A percentile compares a stretch with the other conserved stretches of the same genome.
Conservation (phyloP, 768 basidiomycete genomes). For the Amanita rimosa region DNA sequence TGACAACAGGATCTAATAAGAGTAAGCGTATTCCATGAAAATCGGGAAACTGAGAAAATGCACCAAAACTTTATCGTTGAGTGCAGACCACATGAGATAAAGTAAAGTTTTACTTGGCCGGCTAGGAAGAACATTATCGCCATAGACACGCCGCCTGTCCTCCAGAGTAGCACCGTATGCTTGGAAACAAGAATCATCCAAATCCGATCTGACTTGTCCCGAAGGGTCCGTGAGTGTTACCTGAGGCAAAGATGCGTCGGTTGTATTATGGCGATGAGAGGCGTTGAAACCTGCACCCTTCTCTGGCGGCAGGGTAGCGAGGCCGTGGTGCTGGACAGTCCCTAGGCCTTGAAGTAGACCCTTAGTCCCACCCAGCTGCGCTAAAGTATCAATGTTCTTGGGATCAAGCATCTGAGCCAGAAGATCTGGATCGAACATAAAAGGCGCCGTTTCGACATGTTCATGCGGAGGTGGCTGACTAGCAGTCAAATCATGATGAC, state of each 20-base stretch:
- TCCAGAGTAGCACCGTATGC: constrained; percentile 38
- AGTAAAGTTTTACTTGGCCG: constrained; percentile 62
- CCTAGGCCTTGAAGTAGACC: constrained; percentile 67
- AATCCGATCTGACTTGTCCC: constrained; percentile 12
- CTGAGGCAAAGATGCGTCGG: constrained; percentile 15
- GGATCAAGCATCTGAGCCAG: constrained; percentile 88
- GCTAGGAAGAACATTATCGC: constrained; percentile 62
- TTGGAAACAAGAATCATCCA: constrained; percentile 10
- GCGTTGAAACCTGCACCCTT: constrained; percentile 10
- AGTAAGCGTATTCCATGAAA: not conserved
- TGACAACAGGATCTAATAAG: constrained; percentile 66
- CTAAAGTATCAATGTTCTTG: constrained; percentile 61
- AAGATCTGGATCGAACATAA: constrained; percentile 57
- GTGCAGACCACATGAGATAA: constrained; percentile 72
- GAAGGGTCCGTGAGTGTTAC: constrained; percentile 30
- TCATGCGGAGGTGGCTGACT: constrained; percentile 24
- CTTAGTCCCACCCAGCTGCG: constrained; percentile 56
- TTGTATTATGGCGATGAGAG: constrained; percentile 16
- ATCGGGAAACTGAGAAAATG: constrained; percentile 16
- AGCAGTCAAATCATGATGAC: constrained; percentile 14
- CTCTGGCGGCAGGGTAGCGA: constrained; percentile 19
- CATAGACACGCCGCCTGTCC: constrained; percentile 59
- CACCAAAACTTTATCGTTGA: constrained; percentile 87
- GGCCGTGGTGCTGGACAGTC: constrained; percentile 43
- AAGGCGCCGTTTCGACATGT: constrained; percentile 46